These are phyloP conservation scores for Urtica urens DNA, from an alignment of 306 rosid species.

Conservation along the genomic window DNA sequence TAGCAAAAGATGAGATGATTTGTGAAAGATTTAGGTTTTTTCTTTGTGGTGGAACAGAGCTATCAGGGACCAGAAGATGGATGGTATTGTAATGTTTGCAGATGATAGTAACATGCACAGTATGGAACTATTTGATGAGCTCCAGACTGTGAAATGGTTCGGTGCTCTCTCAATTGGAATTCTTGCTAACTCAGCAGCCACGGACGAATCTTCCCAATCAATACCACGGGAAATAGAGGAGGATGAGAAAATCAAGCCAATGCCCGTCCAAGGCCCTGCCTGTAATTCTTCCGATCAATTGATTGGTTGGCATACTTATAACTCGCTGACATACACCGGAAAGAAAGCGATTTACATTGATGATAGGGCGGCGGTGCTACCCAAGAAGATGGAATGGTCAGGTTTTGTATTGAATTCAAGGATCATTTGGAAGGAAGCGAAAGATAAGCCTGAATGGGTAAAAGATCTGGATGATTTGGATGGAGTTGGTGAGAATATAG, in stretches of 20 bases:
- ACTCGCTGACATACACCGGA: slow-evolving; percentile 50
- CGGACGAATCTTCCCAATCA: slow-evolving; percentile 25
- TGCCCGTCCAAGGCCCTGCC: slow-evolving; percentile 95
- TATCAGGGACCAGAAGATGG: slow-evolving; percentile 71
- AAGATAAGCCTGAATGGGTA: slow-evolving; percentile 78
- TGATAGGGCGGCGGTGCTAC: slow-evolving; percentile 74
- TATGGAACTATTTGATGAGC: slow-evolving; percentile 86
- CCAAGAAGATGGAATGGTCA: slow-evolving; percentile 84
- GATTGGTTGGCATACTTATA: slow-evolving; percentile 95
- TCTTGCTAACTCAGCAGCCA: slow-evolving; percentile 44
- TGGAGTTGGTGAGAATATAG: slow-evolving; percentile 44
- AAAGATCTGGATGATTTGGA: slow-evolving; percentile 54
- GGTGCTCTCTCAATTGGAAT: slow-evolving; percentile 95
- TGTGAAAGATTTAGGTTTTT: slow-evolving; percentile 17
- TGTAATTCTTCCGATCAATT: slow-evolving; percentile 75
- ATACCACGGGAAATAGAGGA: slow-evolving; percentile 26
- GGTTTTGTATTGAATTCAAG: slow-evolving; percentile 89
- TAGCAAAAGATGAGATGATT: too few relatives aligned
- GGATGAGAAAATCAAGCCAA: slow-evolving; percentile 32
- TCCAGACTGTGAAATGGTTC: slow-evolving; percentile 74
- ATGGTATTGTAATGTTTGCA: slow-evolving; percentile 84
- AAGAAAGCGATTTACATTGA: slow-evolving; percentile 67
- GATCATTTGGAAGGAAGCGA: slow-evolving; percentile 70
- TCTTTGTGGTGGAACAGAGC: slow-evolving; percentile 44
- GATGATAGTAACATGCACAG: slow-evolving; percentile 99